Base-by-base conservation (phyloP, 169 alveolate genomes). In the Plasmodium knowlesi region DNA sequence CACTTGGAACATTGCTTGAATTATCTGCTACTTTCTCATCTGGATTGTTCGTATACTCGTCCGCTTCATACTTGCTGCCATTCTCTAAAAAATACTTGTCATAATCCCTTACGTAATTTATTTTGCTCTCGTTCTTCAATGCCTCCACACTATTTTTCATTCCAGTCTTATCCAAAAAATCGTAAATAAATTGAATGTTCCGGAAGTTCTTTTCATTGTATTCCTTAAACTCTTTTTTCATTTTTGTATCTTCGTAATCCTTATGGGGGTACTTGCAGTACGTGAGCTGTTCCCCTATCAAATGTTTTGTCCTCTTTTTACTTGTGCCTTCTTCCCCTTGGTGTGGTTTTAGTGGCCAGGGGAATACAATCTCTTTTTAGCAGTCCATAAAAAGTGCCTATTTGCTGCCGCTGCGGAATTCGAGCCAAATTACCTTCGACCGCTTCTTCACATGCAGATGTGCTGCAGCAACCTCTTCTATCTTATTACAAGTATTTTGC, bases 61-160 rank as follows among this genome's bases (percentile, higher is more conserved):
- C 43, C 16, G 73, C 43, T 28, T 85, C 37, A 6, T 41, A 25
- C 61, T 85, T 74, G 25, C n/a, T n/a, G 19, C 46, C 1, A 8
- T 88, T 57, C 72, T 73, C 84, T 22, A 88, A 61, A 53, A 83
- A 67, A 88, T 88, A 88, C 8, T 53, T 28, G 53, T 76, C 94
- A 79, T 88, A 88, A 12, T 79, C 89, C 57, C 67, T 57, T 61
- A 88, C 78, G 82, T 76, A 88, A 88, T 88, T 80, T 39, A 88
- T 88, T 79, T 88, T 88, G 70, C 94, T 88, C 67, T 88, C 94
- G 19, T 88, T 88, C 82, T 61, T 88, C 57, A 88, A 50, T 16
- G 71, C 90, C 30, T 80, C 54, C 41, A 88, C 39, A 67, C 94
- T 88, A 37, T 79, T 88, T 61, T 88, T 67, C 94, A 88, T 88